Percentiles rank a stretch among this genome's conserved stretches.
These are phyloP conservation scores for Purshia tridentata DNA, from an alignment of 306 rosid genomes.

Conservation along the genomic window DNA sequence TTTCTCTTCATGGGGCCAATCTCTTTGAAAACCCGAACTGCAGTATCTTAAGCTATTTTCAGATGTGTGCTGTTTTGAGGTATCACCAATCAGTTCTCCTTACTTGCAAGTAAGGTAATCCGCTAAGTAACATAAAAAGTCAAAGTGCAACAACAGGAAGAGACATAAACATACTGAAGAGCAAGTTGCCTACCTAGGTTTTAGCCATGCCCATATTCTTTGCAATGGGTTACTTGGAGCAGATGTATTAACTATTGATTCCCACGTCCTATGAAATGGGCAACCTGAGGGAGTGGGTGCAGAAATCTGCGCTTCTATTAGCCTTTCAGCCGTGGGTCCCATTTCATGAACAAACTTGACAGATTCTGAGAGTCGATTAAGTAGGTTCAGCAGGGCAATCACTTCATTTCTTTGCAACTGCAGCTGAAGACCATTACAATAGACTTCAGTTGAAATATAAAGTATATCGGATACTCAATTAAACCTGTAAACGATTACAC, in stretches of 20 bases:
- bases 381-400: slow-evolving; percentile 84
- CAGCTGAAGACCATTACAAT: slow-evolving; percentile 47
- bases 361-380: slow-evolving; percentile 86
- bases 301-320: slow-evolving; percentile 42
- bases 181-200: slow-evolving; percentile 8
- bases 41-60: neutral
- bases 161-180: neutral
- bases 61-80: neutral
- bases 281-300: slow-evolving; percentile 29
- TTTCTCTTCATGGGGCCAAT: neutral
- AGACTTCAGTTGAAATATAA: neutral
- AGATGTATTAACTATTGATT: slow-evolving; percentile 32
- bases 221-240: slow-evolving; percentile 24
- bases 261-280: slow-evolving; percentile 50
- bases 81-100: neutral
- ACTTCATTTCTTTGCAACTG: slow-evolving; percentile 94
- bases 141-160: neutral
- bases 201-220: slow-evolving; percentile 17
- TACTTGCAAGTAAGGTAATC: slow-evolving; percentile 20
- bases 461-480: neutral
- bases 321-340: slow-evolving; percentile 59
- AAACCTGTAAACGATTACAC: too few species aligned
- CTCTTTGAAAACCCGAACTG: slow-evolving; percentile 6
- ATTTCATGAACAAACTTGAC: slow-evolving; percentile 64
- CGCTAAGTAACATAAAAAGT: neutral